Conservation (phyloP, 164 flowering plant species). For the Cinnamomum chago region DNA sequence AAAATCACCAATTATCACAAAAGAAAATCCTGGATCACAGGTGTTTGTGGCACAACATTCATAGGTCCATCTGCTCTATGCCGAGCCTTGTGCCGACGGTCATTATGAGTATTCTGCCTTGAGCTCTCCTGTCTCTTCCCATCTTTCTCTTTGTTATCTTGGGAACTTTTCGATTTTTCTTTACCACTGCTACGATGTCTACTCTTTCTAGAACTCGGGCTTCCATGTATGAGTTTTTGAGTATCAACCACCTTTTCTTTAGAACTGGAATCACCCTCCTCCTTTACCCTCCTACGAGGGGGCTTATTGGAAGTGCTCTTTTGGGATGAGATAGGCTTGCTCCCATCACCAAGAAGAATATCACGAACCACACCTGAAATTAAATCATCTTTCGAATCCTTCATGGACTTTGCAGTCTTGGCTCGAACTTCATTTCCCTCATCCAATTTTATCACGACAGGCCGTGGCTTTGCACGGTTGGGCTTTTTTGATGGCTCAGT, state of each 20-base stretch:
- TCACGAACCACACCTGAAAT: slow-evolving; percentile 76
- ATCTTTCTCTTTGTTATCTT: slow-evolving; percentile 34
- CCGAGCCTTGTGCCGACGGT: slow-evolving; percentile 47
- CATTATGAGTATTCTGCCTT: slow-evolving; percentile 44
- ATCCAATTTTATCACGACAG: slow-evolving; percentile 83
- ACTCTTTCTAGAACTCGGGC: slow-evolving; percentile 42
- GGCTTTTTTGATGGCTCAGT: slow-evolving; percentile 66
- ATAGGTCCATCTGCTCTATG: slow-evolving; percentile 44
- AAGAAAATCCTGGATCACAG: slow-evolving; percentile 81
- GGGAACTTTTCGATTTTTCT: slow-evolving; percentile 43
- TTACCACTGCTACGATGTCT: slow-evolving; percentile 47
- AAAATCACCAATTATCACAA: slow-evolving; percentile 28
- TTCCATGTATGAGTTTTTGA: slow-evolving; percentile 27
- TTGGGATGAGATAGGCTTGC: slow-evolving; percentile 25
- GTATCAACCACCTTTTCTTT: slow-evolving; percentile 29
- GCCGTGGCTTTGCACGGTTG: slow-evolving; percentile 63
- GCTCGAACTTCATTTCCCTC: slow-evolving; percentile 41
- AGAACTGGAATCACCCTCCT: slow-evolving; percentile 14
- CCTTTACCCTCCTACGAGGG: slow-evolving; percentile 50
- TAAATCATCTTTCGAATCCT: slow-evolving; percentile 35
- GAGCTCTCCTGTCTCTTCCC: slow-evolving; percentile 33
- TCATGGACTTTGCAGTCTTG: slow-evolving; percentile 18
- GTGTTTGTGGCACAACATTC: slow-evolving; percentile 39
- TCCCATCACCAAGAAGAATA: slow-evolving; percentile 53
- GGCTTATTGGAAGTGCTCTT: slow-evolving; percentile 27